These are phyloP conservation scores for Parasarocladium wereldwijsianum DNA, from an alignment of 2,329 filamentous ascomycete species.

Conservation along the genomic window DNA sequence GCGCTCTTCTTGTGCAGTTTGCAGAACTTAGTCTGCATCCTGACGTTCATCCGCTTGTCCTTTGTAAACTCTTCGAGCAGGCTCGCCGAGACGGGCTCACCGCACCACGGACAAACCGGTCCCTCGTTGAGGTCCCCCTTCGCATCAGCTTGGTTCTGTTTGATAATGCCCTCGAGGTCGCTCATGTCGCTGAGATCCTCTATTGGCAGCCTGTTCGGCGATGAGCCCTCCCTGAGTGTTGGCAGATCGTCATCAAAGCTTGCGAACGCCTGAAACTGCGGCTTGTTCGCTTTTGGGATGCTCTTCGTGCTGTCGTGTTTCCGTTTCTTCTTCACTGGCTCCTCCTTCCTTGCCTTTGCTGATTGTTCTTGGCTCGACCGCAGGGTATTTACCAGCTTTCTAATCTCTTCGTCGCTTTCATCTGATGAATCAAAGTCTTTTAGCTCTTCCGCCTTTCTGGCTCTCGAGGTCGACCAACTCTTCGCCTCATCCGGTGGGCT, in stretches of 20 bases:
- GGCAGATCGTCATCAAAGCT: neutral
- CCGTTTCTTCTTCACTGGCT: too few species aligned
- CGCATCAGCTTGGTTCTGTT: constrained; percentile 3
- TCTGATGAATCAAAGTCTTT: neutral
- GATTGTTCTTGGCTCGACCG: too few species aligned
- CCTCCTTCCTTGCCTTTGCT: too few species aligned
- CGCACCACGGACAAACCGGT: constrained; percentile 50
- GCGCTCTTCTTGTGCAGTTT: constrained; percentile 41
- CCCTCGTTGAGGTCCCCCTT: constrained; percentile 3
- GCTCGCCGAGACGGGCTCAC: constrained; percentile 37
- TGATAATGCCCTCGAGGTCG: constrained; percentile 4
- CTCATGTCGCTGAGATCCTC: neutral
- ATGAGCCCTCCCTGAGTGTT: neutral
- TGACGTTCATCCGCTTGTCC: constrained; percentile 34
- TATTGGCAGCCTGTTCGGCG: neutral
- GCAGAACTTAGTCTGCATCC: constrained; percentile 49
- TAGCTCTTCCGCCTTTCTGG: neutral
- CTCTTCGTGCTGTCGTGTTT: too few species aligned
- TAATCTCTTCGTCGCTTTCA: neutral
- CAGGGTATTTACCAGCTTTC: neutral
- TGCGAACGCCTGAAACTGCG: too few species aligned
- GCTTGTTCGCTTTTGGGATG: neutral
- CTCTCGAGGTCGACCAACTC: neutral
- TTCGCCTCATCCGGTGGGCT: constrained; percentile 2
- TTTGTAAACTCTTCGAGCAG: constrained; percentile 38